These are phyloP conservation scores for Blepharisma japonicum DNA, from an alignment of 73 alveolate genomes.

Conservation along the genomic window DNA sequence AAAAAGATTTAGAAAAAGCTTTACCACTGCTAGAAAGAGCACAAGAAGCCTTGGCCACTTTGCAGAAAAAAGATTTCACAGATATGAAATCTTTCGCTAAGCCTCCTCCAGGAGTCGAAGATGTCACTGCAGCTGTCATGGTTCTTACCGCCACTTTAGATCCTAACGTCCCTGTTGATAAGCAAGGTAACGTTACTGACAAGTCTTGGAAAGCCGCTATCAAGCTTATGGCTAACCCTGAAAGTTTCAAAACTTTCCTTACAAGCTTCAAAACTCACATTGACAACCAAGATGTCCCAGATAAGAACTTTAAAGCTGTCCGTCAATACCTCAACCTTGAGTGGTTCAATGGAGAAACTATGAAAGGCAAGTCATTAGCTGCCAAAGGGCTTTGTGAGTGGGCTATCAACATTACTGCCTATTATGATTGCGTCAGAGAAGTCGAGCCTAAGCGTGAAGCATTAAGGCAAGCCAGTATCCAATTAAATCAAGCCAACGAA, in stretches of 20 bases:
- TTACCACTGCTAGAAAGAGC: slow-evolving; percentile 93
- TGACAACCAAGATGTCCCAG: slow-evolving; percentile 69
- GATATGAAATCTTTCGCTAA: slow-evolving; percentile 81
- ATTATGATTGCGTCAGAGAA: slow-evolving; percentile 97
- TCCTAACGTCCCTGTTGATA: slow-evolving; percentile 57
- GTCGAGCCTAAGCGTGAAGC: slow-evolving; percentile 99
- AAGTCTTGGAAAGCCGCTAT: slow-evolving; percentile 79
- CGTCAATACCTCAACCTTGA: slow-evolving; percentile 62
- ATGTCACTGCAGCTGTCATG: slow-evolving; percentile 59
- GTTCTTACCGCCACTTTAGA: slow-evolving; percentile 54
- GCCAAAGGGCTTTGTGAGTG: slow-evolving; percentile 91
- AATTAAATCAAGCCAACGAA: slow-evolving; percentile 93
- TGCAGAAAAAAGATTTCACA: slow-evolving; percentile 88
- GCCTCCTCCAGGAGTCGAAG: slow-evolving; percentile 82
- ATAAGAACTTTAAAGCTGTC: slow-evolving; percentile 70
- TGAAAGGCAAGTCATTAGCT: slow-evolving; percentile 71
- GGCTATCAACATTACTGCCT: slow-evolving; percentile 90
- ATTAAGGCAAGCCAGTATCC: slow-evolving; percentile 86
- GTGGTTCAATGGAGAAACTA: slow-evolving; percentile 68
- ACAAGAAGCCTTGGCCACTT: slow-evolving; percentile 86
- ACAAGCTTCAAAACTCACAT: slow-evolving; percentile 71
- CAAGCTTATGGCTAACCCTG: slow-evolving; percentile 79
- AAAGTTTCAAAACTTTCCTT: slow-evolving; percentile 52
- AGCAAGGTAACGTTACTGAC: slow-evolving; percentile 60
- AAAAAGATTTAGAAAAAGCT: slow-evolving; percentile 95